These are phyloP conservation scores for Phytopythium montanum DNA, from an alignment of 352 stramenopile species.

Conservation along the genomic window DNA sequence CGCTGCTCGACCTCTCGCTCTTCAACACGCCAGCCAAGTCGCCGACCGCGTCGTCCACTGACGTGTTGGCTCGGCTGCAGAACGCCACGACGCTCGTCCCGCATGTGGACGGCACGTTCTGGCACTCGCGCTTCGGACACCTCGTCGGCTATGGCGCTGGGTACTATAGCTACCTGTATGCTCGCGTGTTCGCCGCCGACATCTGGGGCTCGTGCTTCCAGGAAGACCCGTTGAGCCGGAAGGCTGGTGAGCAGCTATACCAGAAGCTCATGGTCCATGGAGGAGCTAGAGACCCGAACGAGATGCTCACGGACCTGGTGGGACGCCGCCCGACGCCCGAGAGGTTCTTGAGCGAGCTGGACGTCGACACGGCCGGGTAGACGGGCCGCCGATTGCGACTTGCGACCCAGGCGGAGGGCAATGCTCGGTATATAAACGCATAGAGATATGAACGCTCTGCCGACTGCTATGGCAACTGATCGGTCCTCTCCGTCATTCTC, in stretches of 20 bases:
- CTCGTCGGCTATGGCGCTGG: constrained; percentile 88
- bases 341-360: constrained; percentile 74
- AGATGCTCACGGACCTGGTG: constrained; percentile 74
- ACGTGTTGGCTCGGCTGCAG: constrained; percentile 61
- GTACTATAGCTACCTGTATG: constrained; percentile 93
- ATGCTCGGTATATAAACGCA: background rate
- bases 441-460: background rate
- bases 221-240: constrained; percentile 43
- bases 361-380: constrained; percentile 26
- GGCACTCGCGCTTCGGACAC: constrained; percentile 87
- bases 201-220: constrained; percentile 84
- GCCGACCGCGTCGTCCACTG: constrained; percentile 44
- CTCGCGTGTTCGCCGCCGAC: constrained; percentile 85
- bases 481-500: background rate
- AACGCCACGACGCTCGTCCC: constrained; percentile 70
- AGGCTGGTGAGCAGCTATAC: constrained; percentile 59
- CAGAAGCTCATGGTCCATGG: constrained; percentile 80
- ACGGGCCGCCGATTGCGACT: too few species aligned
- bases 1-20: constrained; percentile 68
- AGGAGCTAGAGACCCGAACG: constrained; percentile 85
- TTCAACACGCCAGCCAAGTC: constrained; percentile 49
- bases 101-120: constrained; percentile 74
- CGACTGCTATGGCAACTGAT: background rate
- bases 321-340: constrained; percentile 46
- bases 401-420: background rate